These are phyloP conservation scores for Erysiphe pulchra DNA, from an alignment of 2,329 filamentous ascomycete species.

Conservation along the genomic window DNA sequence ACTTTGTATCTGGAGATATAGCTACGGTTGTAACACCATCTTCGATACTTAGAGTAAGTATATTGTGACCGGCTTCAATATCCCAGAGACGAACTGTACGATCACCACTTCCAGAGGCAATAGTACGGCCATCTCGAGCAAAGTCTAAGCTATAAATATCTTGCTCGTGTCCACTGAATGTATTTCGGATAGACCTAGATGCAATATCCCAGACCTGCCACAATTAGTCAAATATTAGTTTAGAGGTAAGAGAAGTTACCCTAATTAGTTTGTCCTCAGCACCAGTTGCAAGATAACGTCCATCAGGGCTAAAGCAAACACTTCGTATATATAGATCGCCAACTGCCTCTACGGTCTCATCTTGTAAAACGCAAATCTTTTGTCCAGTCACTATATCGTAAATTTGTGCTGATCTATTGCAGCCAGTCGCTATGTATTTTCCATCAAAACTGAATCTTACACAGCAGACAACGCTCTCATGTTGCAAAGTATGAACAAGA, in stretches of 20 bases:
- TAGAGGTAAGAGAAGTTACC: conserved; percentile 22
- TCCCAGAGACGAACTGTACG: conserved; percentile 92
- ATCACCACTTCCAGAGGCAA: conserved; percentile 87
- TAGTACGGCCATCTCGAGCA: conserved; percentile 73
- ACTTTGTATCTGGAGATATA: conserved; percentile 85
- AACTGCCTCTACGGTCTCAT: conserved; percentile 62
- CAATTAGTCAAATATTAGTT: conserved; percentile 3
- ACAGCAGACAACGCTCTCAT: conserved; percentile 95
- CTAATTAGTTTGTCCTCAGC: conserved; percentile 94
- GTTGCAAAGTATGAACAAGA: conserved; percentile 71
- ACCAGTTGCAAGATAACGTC: conserved; percentile 78
- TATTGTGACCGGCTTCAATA: conserved; percentile 59
- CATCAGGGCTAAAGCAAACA: conserved; percentile 95
- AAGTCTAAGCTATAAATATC: conserved; percentile 97
- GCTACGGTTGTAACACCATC: conserved; percentile 95
- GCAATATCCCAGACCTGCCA: conserved; percentile 85
- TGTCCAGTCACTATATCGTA: conserved; percentile 76
- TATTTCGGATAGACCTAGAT: conserved; percentile 60
- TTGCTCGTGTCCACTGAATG: conserved; percentile 91
- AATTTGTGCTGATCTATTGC: conserved; percentile 97
- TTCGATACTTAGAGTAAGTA: conserved; percentile 73
- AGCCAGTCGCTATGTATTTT: conserved; percentile 86
- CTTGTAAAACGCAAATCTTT: conserved; percentile 73
- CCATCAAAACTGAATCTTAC: conserved; percentile 91
- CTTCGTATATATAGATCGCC: conserved; percentile 93